These are phyloP conservation scores for Umbelopsis ramanniana DNA, from an alignment of 192 early-diverging fungal species.

Conservation along the genomic window DNA sequence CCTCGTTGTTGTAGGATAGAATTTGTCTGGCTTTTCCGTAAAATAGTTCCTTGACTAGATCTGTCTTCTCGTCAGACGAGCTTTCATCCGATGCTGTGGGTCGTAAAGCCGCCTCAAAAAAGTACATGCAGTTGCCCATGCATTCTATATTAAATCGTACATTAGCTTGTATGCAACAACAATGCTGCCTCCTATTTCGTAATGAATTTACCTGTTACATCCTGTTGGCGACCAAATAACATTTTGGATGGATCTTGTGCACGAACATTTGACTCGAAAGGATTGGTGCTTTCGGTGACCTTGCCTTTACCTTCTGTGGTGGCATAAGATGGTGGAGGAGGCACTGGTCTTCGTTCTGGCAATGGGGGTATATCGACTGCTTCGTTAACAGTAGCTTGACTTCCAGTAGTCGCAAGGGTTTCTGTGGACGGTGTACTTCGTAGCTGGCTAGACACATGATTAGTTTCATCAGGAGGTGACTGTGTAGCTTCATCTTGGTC, in stretches of 20 bases:
- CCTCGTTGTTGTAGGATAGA: conserved; percentile 39
- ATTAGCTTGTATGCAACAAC: background rate
- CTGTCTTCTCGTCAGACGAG: conserved; percentile 17
- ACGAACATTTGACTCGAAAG: background rate
- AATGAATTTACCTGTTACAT: conserved; percentile 61
- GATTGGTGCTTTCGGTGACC: background rate
- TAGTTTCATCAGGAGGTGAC: background rate
- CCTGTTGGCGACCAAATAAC: conserved; percentile 68
- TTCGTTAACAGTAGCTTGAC: conserved; percentile 11
- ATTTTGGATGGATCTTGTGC: conserved; percentile 33
- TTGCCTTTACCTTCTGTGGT: background rate
- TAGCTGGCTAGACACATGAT: background rate
- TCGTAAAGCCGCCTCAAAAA: conserved; percentile 64
- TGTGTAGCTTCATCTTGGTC: background rate
- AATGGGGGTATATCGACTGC: conserved; percentile 1
- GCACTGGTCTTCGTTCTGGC: conserved; percentile 4
- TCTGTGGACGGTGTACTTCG: background rate
- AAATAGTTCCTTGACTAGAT: conserved; percentile 50
- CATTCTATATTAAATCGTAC: conserved; percentile 53
- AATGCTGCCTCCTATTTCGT: background rate
- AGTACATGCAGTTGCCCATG: conserved; percentile 68
- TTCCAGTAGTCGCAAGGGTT: conserved; percentile 6
- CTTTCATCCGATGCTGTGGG: conserved; percentile 29
- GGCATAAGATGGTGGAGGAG: background rate
- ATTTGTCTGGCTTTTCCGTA: conserved; percentile 55